These are phyloP conservation scores for Tulasnella sp. DNA, from an alignment of 768 basidiomycete species.

Conservation along the genomic window DNA sequence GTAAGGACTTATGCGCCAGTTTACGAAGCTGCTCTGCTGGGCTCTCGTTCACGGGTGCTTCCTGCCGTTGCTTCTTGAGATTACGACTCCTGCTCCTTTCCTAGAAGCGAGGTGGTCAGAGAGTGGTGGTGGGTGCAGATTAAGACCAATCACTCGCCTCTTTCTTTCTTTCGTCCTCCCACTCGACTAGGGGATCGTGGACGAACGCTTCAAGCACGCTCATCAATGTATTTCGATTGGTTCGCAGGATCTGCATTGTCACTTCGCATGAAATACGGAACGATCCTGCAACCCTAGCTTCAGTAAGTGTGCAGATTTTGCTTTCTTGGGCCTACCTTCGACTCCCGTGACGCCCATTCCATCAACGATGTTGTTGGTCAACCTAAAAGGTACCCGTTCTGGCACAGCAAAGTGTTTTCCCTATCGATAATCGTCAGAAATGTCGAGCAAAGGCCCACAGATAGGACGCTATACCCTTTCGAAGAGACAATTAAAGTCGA, in stretches of 20 bases:
- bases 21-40: constrained; percentile 40
- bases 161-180: constrained; percentile 75
- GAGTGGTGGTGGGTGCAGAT: background rate
- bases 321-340: constrained; percentile 50
- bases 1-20: constrained; percentile 68
- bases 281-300: constrained; percentile 46
- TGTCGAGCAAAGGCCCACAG: background rate
- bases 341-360: constrained; percentile 89
- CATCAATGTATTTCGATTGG: constrained; percentile 89
- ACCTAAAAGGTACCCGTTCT: constrained; percentile 87
- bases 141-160: constrained; percentile 34
- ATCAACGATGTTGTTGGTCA: constrained; percentile 89
- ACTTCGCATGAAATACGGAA: constrained; percentile 89
- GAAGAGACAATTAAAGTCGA: constrained; percentile 97
- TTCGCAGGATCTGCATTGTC: constrained; percentile 74
- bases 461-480: constrained; percentile 58
- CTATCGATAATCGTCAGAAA: constrained; percentile 29
- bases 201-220: constrained; percentile 94
- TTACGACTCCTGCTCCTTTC: background rate
- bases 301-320: background rate
- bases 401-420: constrained; percentile 81
- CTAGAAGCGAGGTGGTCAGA: background rate
- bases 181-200: constrained; percentile 94
- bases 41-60: background rate
- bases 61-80: constrained; percentile 3